Evolutionary conservation across 1,284 basidiomycete genomes (phyloP).

Genomic region (Trichosporon asahii): DNA sequence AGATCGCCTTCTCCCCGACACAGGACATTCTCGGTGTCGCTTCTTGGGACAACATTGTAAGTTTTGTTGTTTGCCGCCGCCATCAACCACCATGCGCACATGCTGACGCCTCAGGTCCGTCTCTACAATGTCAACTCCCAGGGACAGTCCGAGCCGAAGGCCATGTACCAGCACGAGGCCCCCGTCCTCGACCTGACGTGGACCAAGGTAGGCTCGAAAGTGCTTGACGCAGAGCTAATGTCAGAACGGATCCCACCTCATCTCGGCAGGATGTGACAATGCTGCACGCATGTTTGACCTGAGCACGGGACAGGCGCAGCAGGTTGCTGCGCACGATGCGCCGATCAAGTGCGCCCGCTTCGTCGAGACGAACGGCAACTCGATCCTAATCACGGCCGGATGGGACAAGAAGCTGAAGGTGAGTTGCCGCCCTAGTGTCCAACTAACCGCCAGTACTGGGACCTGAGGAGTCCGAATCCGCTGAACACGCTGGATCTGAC

Average conservation of each 20-base stretch:
- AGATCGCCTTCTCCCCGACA: slow-evolving; percentile 62
- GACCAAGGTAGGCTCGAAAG: slow-evolving; percentile 58
- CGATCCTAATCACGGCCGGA: slow-evolving; percentile 73
- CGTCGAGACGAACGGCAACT: slow-evolving; percentile 59
- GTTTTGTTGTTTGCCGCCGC: slow-evolving; percentile 27
- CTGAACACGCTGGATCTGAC: slow-evolving; percentile 75
- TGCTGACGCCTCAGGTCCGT: slow-evolving; percentile 51
- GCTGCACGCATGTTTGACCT: slow-evolving; percentile 77
- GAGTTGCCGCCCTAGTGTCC: slow-evolving; percentile 16
- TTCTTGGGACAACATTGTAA: slow-evolving; percentile 73
- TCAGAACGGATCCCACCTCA: slow-evolving; percentile 71
- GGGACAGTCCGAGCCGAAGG: slow-evolving; percentile 66
- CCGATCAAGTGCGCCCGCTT: slow-evolving; percentile 73
- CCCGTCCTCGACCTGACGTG: slow-evolving; percentile 79
- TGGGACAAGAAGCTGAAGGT: slow-evolving; percentile 92
- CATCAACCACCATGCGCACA: neutral
- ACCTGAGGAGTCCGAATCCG: slow-evolving; percentile 68
- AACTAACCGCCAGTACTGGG: slow-evolving; percentile 71
- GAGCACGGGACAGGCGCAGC: slow-evolving; percentile 62
- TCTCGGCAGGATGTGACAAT: slow-evolving; percentile 84
- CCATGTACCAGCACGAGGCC: slow-evolving; percentile 75
- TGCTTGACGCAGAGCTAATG: slow-evolving; percentile 3
- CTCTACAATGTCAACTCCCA: slow-evolving; percentile 58
- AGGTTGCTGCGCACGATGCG: slow-evolving; percentile 79
- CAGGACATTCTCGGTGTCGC: slow-evolving; percentile 70